Evolutionary conservation across 225 moss, liverwort and hornwort genomes (phyloP).

Genomic region (Rhytidiadelphus loreus): DNA sequence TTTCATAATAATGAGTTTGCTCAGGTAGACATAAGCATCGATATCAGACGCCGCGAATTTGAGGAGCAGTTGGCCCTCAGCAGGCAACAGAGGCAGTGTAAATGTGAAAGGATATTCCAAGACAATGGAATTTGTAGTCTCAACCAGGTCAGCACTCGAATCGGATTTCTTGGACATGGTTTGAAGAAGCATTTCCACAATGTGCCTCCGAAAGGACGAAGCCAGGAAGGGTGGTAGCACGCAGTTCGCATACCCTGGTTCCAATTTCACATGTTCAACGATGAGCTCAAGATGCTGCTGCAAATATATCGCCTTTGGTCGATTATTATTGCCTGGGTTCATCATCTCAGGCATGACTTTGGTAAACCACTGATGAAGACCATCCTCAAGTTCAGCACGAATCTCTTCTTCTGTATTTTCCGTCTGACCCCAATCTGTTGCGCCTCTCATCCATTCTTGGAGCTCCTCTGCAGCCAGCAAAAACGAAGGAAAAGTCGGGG

Average conservation of each 20-base stretch:
- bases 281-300: conserved; percentile 31
- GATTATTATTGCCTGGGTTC: not conserved
- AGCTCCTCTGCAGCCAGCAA: not conserved
- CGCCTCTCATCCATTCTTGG: conserved; percentile 4
- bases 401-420: conserved; percentile 6
- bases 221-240: conserved; percentile 10
- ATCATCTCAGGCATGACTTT: not conserved
- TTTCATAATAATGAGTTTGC: conserved; percentile 11
- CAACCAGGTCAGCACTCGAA: not conserved
- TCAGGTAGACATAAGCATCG: conserved; percentile 7
- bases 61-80: conserved; percentile 6
- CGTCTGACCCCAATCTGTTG: not conserved
- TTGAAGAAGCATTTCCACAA: conserved; percentile 6
- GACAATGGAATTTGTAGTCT: not conserved
- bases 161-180: not conserved
- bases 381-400: conserved; percentile 6
- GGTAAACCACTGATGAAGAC: conserved; percentile 13
- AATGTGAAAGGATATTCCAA: conserved; percentile 13
- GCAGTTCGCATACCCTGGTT: not conserved
- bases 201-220: not conserved
- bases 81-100: conserved; percentile 4
- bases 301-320: not conserved
- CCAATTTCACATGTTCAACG: not conserved
- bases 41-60: conserved; percentile 5
- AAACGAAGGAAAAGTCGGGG: conserved; percentile 26